These are phyloP conservation scores for Pyrus hybrid DNA, from an alignment of 331 rosid species.

Conservation along the genomic window DNA sequence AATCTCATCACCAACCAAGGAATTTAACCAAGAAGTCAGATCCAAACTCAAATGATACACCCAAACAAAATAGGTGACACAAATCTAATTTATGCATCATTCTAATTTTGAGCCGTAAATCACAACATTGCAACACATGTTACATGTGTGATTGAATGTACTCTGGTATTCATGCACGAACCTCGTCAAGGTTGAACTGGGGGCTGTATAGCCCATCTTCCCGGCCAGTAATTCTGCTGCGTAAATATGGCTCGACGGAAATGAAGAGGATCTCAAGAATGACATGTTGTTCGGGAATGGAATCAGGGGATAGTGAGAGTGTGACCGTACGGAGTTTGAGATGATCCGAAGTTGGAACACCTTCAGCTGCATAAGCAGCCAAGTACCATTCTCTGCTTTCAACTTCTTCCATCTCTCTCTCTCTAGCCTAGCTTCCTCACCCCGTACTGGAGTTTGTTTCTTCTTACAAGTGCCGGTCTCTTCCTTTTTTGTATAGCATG, in stretches of 20 bases:
- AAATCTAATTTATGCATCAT: no score
- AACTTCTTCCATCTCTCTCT: not conserved
- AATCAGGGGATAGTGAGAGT: constrained; percentile 16
- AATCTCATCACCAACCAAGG: no score
- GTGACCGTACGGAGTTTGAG: constrained; percentile 42
- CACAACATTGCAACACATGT: no score
- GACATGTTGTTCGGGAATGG: constrained; percentile 38
- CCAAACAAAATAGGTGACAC: no score
- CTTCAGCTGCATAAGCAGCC: constrained; percentile 30
- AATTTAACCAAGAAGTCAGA: no score
- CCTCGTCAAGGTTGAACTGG: constrained; percentile 25
- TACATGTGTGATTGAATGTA: not conserved
- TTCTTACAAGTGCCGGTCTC: no score
- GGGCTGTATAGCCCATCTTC: constrained; percentile 29
- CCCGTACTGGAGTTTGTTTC: no score
- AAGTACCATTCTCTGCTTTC: constrained; percentile 50
- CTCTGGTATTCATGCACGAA: not conserved
- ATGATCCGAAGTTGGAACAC: constrained; percentile 46
- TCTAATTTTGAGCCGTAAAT: no score
- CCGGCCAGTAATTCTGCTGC: constrained; percentile 35
- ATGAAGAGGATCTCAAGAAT: constrained; percentile 24
- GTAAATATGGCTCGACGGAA: constrained; percentile 47
- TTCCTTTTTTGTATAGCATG: no score
- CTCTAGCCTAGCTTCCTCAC: no score
- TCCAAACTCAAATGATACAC: no score